Percentiles rank a stretch among this genome's conserved stretches.
These are phyloP conservation scores for Paraphaeosphaeria minitans DNA, from an alignment of 2,329 filamentous ascomycete genomes.

Conservation along the genomic window DNA sequence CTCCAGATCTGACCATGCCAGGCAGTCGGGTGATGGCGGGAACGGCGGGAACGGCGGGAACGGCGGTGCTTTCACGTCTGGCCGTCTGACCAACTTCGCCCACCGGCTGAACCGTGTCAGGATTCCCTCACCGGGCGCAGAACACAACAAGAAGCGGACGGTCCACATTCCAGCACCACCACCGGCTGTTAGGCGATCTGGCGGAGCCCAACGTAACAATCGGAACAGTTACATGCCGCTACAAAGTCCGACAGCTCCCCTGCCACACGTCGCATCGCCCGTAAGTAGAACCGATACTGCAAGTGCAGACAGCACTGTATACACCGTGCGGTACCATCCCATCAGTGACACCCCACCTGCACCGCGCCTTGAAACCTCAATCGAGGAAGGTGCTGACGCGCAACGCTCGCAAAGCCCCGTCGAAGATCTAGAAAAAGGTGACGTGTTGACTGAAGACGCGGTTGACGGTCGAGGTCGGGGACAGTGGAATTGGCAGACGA, in stretches of 20 bases:
- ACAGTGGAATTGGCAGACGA: conserved; percentile 54
- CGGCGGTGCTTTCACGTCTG: conserved; percentile 31
- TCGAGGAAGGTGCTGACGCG: conserved; percentile 20
- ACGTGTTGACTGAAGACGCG: conserved; percentile 19
- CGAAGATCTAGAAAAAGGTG: conserved; percentile 38
- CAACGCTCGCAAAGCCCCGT: conserved; percentile 20
- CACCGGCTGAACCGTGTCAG: conserved; percentile 36
- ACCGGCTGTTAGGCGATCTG: conserved; percentile 34
- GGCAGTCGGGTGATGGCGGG: conserved; percentile 38
- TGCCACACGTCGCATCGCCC: conserved; percentile 58
- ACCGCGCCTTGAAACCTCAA: conserved; percentile 18
- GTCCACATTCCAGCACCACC: conserved; percentile 43
- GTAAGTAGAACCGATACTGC: conserved; percentile 65
- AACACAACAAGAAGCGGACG: conserved; percentile 38
- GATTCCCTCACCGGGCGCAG: conserved; percentile 32
- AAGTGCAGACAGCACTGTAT: conserved; percentile 67
- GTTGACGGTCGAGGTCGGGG: conserved; percentile 23
- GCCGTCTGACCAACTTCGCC: conserved; percentile 34
- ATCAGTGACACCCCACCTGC: conserved; percentile 50
- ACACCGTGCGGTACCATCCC: conserved; percentile 66
- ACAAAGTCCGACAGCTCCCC: conserved; percentile 49
- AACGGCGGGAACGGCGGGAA: conserved; percentile 28
- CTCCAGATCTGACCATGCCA: conserved; percentile 36
- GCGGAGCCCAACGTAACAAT: conserved; percentile 28
- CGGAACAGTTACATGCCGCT: conserved; percentile 37